Conservation (phyloP, 2,329 filamentous ascomycete species). For the Trichoderma pleuroti region DNA sequence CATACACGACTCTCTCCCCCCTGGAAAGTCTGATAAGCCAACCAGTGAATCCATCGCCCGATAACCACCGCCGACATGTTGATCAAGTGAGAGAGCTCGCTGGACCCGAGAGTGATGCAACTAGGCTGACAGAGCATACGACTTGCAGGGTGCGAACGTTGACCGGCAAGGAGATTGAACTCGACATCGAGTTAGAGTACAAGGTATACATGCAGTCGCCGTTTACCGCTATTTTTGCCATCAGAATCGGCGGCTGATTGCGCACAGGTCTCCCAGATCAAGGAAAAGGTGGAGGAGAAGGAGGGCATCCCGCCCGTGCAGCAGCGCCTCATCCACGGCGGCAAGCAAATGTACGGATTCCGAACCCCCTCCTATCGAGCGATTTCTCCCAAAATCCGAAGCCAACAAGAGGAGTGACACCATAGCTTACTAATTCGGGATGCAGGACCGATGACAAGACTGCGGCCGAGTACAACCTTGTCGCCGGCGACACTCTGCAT, state of each 20-base stretch:
- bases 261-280: slow-evolving; percentile 82
- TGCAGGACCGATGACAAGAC: slow-evolving; percentile 90
- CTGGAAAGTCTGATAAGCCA: not conserved
- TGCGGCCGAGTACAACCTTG: slow-evolving; percentile 82
- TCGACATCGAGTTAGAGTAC: slow-evolving; percentile 92
- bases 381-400: not conserved
- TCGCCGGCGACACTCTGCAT: slow-evolving; percentile 90
- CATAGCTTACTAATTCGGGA: not conserved
- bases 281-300: slow-evolving; percentile 98
- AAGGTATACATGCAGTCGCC: slow-evolving; percentile 55
- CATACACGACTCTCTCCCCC: not conserved
- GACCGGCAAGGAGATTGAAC: slow-evolving; percentile 97
- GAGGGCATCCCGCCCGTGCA: slow-evolving; percentile 97
- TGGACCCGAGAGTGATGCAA: not conserved
- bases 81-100: slow-evolving; percentile 47
- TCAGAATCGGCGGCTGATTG: not conserved
- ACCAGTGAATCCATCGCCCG: not conserved
- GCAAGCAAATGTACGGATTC: slow-evolving; percentile 84
- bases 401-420: not conserved
- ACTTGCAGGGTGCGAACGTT: slow-evolving; percentile 81
- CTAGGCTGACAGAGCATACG: slow-evolving; percentile 24
- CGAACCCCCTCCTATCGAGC: not conserved
- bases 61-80: slow-evolving; percentile 33
- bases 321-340: slow-evolving; percentile 91
- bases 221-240: not conserved